Evolutionary conservation across 2,329 filamentous ascomycete species (phyloP), one percentile per base, ranked within the genome.

Genomic region (Calycina marina): DNA sequence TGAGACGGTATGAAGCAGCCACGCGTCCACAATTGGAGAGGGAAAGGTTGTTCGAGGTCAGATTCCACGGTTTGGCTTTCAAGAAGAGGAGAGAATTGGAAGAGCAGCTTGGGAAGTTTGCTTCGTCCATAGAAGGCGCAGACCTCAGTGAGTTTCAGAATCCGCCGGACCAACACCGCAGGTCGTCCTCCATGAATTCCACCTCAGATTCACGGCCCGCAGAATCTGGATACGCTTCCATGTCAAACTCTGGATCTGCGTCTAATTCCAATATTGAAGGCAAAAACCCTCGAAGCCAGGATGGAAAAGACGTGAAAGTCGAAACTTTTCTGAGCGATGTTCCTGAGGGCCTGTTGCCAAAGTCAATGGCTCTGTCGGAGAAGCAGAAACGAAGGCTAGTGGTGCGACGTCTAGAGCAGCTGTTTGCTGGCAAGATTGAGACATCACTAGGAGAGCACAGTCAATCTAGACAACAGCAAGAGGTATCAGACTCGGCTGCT

Each of bases 31-130:
- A 73, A 12, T 56, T 86, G 30, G 68, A 75, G 18, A 72, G 76
- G 28, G 81, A 92, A 17, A 84, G 81, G 49, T 56, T 92, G 0
- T 88, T 93, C 44, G 84, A 92, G 51, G 72, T 93, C 39, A 77
- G 81, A 44, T 68, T 86, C 17, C 81, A 90, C 44, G 73, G 77
- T 0, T 55, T 92, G 25, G 69, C 79, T 0, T 64, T 71, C 28
- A 65, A 70, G 30, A 86, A 84, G 57, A 84, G 79, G 54, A 65
- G 73, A 36, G 81, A 90, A 41, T 55, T 92, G 13, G 82, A 92
- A 49, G 69, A 75, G 5, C 72, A 75, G 0, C 56, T 93, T 6
- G 69, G 74, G 34, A 72, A 75, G 30, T 86, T 88, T 42, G 74
- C 77, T 1, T 64, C 72, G 2, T 68, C 62, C 15, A 62, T 86